Evolutionary conservation across 1,284 basidiomycete species (phyloP).

Genomic region (Irpex rosettiformis): DNA sequence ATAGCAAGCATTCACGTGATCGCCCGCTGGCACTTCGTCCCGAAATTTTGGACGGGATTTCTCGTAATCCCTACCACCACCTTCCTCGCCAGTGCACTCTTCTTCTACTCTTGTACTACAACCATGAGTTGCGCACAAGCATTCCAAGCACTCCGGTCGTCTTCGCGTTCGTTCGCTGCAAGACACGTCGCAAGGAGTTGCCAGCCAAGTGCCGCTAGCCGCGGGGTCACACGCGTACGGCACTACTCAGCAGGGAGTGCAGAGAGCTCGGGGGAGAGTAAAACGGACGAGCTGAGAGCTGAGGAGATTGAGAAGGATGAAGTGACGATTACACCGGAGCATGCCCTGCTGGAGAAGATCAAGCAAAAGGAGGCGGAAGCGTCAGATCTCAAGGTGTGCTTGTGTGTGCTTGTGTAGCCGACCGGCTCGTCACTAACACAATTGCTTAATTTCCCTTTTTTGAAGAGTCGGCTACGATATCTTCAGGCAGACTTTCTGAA

Average conservation of each 20-base stretch:
- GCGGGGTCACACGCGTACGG: constrained; percentile 26
- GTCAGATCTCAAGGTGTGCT: constrained; percentile 70
- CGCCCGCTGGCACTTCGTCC: constrained; percentile 8
- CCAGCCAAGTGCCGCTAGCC: constrained; percentile 19
- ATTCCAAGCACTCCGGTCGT: constrained; percentile 52
- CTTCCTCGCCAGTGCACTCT: constrained; percentile 13
- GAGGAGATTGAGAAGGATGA: constrained; percentile 30
- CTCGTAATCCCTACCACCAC: constrained; percentile 16
- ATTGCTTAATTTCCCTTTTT: neutral
- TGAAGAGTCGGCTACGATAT: constrained; percentile 80
- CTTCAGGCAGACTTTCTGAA: constrained; percentile 95
- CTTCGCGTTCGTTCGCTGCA: constrained; percentile 50
- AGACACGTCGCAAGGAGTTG: constrained; percentile 37
- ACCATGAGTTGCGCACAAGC: constrained; percentile 49
- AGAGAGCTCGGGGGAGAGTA: constrained; percentile 34
- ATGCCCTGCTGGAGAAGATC: constrained; percentile 45
- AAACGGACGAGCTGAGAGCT: constrained; percentile 27
- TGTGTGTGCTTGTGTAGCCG: neutral
- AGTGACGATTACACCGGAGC: constrained; percentile 27
- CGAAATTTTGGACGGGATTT: constrained; percentile 17
- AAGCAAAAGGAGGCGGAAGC: constrained; percentile 73
- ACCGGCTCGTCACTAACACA: neutral
- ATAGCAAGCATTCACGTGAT: constrained; percentile 9
- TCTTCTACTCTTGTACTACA: no score
- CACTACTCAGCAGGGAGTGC: constrained; percentile 53